Evolutionary conservation across 2,329 filamentous ascomycete species (phyloP), one percentile per base, ranked within the genome.

Genomic region (Fusarium pseudograminearum): DNA sequence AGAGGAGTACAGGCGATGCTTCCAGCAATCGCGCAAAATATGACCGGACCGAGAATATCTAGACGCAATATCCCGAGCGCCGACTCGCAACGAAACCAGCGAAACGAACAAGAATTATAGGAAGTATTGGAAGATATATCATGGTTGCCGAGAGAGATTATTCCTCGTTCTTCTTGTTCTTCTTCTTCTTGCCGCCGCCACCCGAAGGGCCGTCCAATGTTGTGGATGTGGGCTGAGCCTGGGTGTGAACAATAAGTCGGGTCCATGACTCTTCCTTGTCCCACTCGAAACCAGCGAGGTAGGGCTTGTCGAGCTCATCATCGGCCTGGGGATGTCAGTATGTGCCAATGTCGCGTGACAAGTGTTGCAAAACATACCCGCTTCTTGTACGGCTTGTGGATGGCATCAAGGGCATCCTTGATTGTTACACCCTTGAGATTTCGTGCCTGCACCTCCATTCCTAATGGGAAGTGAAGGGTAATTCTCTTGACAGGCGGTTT

Each of bases 301-400:
- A 93, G 70, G 94, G 93, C 72, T 88, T 86, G 58, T 95, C 92
- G 66, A 98, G 86, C 80, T 98, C 95, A 79, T 98, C 95, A 76
- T 98, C 95, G 65, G 91, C 87, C 94, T 97, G 74, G 14, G 18
- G 14, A 50, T 55, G 54, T 67, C 42, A 70, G 44, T 28, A 26
- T 30, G 10, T 57, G 56, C 30, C 28, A 7, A 18, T 3, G 12
- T 11, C 4, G n/a, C n/a, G n/a, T n/a, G n/a, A n/a, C 30, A 30
- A 18, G 16, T 51, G 34, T 24, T 31, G 30, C 34, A 45, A 38
- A 18, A 80, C 89, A 74, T 82, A 94, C 95, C 88, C 94, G 91
- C 89, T 98, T 98, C 88, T 97, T 97, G 86, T 93, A 97, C 74
- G 92, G 89, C 86, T 97, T 98, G 87, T 97, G 86, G 82, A 98